Percentiles rank a stretch among this genome's conserved stretches.
These are phyloP conservation scores for Cryphonectria radicalis DNA, from an alignment of 2,329 filamentous ascomycete species.

Conservation along the genomic window DNA sequence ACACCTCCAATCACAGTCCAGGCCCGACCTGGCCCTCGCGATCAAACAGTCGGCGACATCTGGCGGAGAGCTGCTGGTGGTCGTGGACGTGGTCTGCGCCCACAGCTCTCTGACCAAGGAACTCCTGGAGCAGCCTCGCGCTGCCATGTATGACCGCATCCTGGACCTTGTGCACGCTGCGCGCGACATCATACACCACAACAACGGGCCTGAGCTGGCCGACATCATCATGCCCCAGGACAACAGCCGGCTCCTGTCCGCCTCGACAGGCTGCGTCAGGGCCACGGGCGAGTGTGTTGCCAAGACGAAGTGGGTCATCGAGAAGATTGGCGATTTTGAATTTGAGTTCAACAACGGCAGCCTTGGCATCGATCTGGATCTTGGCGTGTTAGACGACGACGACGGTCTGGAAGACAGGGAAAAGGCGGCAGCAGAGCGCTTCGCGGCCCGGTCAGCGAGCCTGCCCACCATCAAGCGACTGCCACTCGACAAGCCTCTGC, in stretches of 20 bases:
- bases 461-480: conserved; percentile 45
- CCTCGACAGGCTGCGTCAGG: conserved; percentile 86
- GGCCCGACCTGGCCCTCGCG: conserved; percentile 78
- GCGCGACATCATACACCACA: conserved; percentile 71
- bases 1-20: conserved; percentile 89
- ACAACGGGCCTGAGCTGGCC: conserved; percentile 70
- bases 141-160: conserved; percentile 79
- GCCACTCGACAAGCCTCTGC: conserved; percentile 69
- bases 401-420: conserved; percentile 39
- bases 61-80: conserved; percentile 75
- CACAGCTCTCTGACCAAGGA: conserved; percentile 73
- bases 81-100: conserved; percentile 81
- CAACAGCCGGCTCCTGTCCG: conserved; percentile 73
- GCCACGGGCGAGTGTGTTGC: conserved; percentile 90
- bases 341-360: conserved; percentile 68
- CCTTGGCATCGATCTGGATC: conserved; percentile 62
- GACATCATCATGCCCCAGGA: conserved; percentile 81
- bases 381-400: conserved; percentile 52
- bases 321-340: conserved; percentile 89
- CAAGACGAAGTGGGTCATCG: conserved; percentile 82
- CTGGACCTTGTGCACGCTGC: conserved; percentile 81
- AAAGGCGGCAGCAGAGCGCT: conserved; percentile 37
- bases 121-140: conserved; percentile 69
- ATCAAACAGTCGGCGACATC: conserved; percentile 84
- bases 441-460: conserved; percentile 32